Evolutionary conservation across 2,329 filamentous ascomycete species (phyloP), one percentile per base, ranked within the genome.

Genomic region (Leptographium radiaticola): DNA sequence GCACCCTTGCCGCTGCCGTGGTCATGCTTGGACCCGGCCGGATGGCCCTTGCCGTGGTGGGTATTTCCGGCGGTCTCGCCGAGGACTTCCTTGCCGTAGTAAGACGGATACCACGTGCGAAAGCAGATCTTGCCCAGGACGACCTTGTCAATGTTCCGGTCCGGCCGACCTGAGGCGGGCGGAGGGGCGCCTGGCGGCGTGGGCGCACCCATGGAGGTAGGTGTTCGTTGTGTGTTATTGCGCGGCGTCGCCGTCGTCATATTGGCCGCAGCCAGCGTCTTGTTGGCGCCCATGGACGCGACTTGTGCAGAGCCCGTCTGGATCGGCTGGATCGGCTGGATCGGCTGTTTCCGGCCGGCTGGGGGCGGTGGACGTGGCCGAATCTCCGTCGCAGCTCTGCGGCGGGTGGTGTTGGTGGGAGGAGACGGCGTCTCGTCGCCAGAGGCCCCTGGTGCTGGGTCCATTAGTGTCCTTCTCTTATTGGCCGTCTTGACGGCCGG

Each of bases 81-180:
- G 6, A 83, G 68, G 9, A 82, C 71, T 54, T 83, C 89, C 73
- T 79, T 95, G 70, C 74, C 75, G 67, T 96, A 95, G 67, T 90
- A 93, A 16, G 88, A 94, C 9, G 89, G 88, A 67, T 93, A 96
- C 89, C 90, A 95, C 3, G 90, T 86, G 62, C 84, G 83, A 71
- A 96, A 94, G 62, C 83, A 81, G 36, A 93, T 75, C 62, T 89
- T 81, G 6, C 90, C 91, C 57, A 96, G 75, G 53, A 95, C 84
- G 51, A 96, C 87, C 65, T 88, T 87, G 64, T 89, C 81, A 59
- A 96, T 85, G 66, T 94, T 95, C 55, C 86, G 86, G 61, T 86
- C 83, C 11, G 75, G 65, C 39, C 68, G 67, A 25, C 57, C 50
- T 1, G 67, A 70, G 7, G 70, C 68, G 1, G 67, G 62, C 33